A percentile compares a stretch with the other conserved stretches of the same genome.
Evolutionary conservation across 1,284 basidiomycete genomes (phyloP).

Genomic region (Sporisorium iseilematis-ciliati): DNA sequence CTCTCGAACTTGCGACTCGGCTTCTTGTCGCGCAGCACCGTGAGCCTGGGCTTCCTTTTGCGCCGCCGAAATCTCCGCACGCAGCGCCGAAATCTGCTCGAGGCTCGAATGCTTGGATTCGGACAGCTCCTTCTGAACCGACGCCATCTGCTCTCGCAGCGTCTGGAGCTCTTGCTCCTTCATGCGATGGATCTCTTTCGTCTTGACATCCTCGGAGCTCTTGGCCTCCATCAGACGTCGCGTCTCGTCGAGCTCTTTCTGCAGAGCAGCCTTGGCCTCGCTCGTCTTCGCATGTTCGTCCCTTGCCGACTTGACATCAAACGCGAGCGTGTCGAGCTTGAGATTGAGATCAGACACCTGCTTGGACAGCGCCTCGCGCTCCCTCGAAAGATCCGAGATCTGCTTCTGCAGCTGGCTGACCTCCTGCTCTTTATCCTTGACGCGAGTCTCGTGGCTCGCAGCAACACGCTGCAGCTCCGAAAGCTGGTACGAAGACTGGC

Average conservation of each 20-base stretch:
- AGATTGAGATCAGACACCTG: conserved; percentile 78
- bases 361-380: conserved; percentile 67
- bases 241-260: conserved; percentile 84
- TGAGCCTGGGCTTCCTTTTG: conserved; percentile 52
- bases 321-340: conserved; percentile 78
- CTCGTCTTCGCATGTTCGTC: conserved; percentile 76
- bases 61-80: conserved; percentile 70
- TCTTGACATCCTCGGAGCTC: conserved; percentile 84
- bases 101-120: conserved; percentile 64
- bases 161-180: conserved; percentile 84
- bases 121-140: conserved; percentile 64
- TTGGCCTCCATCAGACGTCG: conserved; percentile 83
- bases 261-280: conserved; percentile 76
- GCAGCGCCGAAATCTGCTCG: conserved; percentile 65
- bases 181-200: conserved; percentile 85
- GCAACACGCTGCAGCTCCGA: conserved; percentile 82
- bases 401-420: conserved; percentile 76
- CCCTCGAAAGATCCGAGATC: conserved; percentile 73
- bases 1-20: conserved; percentile 30
- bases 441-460: conserved; percentile 81
- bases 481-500: conserved; percentile 80
- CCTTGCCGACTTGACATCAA: conserved; percentile 78
- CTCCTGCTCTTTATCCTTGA: conserved; percentile 83
- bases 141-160: conserved; percentile 78
- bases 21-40: conserved; percentile 31